phyloP scores from a whole-genome alignment of 805 yeast genomes.

The Candida namnaoensis region DNA sequence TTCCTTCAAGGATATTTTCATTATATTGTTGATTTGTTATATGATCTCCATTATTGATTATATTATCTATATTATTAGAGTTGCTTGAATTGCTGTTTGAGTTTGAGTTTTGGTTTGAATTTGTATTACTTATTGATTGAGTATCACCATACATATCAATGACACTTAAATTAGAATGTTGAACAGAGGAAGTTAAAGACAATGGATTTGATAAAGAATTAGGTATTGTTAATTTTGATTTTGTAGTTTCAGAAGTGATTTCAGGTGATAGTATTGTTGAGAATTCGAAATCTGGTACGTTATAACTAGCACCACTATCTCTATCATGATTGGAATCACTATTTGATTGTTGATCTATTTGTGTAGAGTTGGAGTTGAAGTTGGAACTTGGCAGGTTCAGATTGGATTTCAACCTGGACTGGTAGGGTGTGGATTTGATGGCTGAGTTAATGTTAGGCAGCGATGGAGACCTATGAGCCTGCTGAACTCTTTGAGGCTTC shows the following conservation, averaged over 20 bases:
- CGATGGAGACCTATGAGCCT: conserved; percentile 3
- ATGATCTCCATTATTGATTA: background rate
- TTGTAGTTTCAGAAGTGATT: background rate
- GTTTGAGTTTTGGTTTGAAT: too few species aligned
- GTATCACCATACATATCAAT: conserved; percentile 27
- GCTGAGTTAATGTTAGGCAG: conserved; percentile 6
- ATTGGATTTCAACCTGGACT: background rate
- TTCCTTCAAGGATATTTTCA: too few species aligned
- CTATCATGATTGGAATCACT: too few species aligned
- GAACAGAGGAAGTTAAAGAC: conserved; percentile 3
- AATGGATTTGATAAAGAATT: background rate
- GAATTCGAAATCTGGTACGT: background rate
- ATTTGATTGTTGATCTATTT: too few species aligned
- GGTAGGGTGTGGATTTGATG: background rate
- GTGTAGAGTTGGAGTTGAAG: background rate
- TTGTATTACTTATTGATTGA: background rate
- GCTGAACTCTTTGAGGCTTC: background rate
- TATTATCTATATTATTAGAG: conserved; percentile 1
- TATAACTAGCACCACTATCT: background rate
- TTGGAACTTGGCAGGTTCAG: too few species aligned
- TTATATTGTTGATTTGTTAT: too few species aligned
- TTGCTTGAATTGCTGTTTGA: background rate
- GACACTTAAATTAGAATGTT: conserved; percentile 23
- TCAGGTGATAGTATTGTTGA: background rate
- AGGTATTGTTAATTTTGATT: background rate